Conservation (phyloP, 2,329 filamentous ascomycete genomes). For the Tolypocladium tropicale region DNA sequence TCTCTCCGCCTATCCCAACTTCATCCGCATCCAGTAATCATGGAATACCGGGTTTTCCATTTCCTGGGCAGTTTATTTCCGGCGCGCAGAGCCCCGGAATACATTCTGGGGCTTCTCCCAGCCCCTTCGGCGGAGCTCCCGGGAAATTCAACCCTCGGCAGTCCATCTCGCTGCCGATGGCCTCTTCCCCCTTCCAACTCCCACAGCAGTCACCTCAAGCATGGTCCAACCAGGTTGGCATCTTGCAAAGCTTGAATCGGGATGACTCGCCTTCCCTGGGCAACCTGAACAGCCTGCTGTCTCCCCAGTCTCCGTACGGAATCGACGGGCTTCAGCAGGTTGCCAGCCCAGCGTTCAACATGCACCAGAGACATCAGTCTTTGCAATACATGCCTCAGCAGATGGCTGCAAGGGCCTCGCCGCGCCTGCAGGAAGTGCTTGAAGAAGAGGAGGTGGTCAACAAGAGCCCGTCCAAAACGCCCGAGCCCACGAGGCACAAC, state of each 20-base stretch:
- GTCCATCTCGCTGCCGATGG: conserved; percentile 57
- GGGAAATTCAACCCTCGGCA: conserved; percentile 59
- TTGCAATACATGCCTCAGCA: conserved; percentile 47
- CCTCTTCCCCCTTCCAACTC: conserved; percentile 58
- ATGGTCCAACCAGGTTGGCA: conserved; percentile 48
- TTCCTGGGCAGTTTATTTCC: conserved; percentile 48
- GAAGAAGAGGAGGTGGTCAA: conserved; percentile 53
- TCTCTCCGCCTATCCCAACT: conserved; percentile 74
- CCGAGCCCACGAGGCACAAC: conserved; percentile 36
- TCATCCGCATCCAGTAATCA: conserved; percentile 68
- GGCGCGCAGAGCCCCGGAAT: conserved; percentile 53
- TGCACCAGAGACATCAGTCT: conserved; percentile 49
- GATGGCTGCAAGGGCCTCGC: conserved; percentile 44
- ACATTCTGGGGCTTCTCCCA: conserved; percentile 60
- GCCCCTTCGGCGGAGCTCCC: conserved; percentile 51
- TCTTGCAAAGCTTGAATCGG: conserved; percentile 41
- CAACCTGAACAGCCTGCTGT: conserved; percentile 45
- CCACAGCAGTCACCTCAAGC: conserved; percentile 47
- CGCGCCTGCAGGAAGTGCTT: conserved; percentile 59
- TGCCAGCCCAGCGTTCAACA: conserved; percentile 28
- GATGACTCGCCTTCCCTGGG: conserved; percentile 54
- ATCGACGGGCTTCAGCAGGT: conserved; percentile 36
- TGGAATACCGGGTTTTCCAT: conserved; percentile 41
- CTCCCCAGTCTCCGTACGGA: conserved; percentile 54
- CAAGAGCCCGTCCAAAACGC: conserved; percentile 44